Evolutionary conservation across 2,329 filamentous ascomycete species (phyloP), one percentile per base, ranked within the genome.

Genomic region (Apiospora kogelbergensis): DNA sequence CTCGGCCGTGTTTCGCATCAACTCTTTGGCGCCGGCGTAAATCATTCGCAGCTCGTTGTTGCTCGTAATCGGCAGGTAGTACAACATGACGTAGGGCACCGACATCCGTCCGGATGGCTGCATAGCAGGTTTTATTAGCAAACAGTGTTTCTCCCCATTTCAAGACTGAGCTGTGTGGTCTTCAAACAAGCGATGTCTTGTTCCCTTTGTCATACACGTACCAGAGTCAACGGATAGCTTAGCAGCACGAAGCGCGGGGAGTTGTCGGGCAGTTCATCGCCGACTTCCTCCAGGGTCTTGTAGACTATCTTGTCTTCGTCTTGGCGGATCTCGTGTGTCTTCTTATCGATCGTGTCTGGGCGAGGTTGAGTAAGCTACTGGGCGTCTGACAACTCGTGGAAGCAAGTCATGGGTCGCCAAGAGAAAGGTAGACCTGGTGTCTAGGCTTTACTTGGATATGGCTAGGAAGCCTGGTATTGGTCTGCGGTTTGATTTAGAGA

Each of bases 1-100:
- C 83, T 98, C 94, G 70, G 93, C 93, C 68, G 93, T 97, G 78
- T 93, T 97, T 72, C 95, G 90, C 91, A 98, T 94, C 80, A 98
- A 82, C 83, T 99, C 96, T 82, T 98, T 97, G 57, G 96, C 96
- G 46, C 95, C 93, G 40, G 96, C 96, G 80, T 98, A 99, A 78
- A 96, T 84, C 96, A 98, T 98, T 74, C 93, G 90, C 77, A 92
- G 84, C 77, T 95, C 93, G 73, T 87, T 89, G 79, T 97, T 98
- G 83, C 93, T 96, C 65, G 95, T 98, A 66, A 91, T 92, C 9
- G 96, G 96, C 26, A 98, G 89, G 83, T 97, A 98, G 84, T 97
- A 98, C 26, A 99, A 83, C 79, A 98, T 89, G 63, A 98, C 94
- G 79, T 99, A 99, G 11, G 96, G 96, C 3, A 97, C 94, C 6